These are phyloP conservation scores for Arthrinium puccinioides DNA, from an alignment of 2,329 filamentous ascomycete genomes.

Conservation along the genomic window DNA sequence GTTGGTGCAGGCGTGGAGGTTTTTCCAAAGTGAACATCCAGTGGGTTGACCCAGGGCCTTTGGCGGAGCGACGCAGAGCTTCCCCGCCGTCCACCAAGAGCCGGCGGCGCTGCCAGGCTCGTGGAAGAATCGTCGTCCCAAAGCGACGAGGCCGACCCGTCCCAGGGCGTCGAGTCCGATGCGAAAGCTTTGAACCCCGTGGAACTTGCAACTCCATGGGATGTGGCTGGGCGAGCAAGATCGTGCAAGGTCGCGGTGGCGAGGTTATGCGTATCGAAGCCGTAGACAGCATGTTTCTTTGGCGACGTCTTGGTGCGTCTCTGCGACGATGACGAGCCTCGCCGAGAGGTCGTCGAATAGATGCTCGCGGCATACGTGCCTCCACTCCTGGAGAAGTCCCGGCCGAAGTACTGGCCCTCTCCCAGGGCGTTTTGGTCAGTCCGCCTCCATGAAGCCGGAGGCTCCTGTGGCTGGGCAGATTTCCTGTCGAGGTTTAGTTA, in stretches of 20 bases:
- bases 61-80: constrained; percentile 24
- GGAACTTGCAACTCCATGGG: constrained; percentile 1
- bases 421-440: constrained; percentile 25
- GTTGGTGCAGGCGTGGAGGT: constrained; percentile 16
- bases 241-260: constrained; percentile 39
- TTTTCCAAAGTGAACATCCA: constrained; percentile 37
- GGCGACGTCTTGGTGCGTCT: constrained; percentile 13
- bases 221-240: constrained; percentile 20
- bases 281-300: constrained; percentile 16
- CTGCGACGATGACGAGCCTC: constrained; percentile 30
- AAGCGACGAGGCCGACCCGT: constrained; percentile 23
- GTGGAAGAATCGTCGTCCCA: constrained; percentile 28
- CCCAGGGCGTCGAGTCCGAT: constrained; percentile 19
- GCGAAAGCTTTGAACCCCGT: constrained; percentile 13
- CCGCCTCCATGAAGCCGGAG: constrained; percentile 17
- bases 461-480: constrained; percentile 1
- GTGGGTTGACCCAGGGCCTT: constrained; percentile 37
- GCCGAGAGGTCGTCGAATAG: constrained; percentile 21
- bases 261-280: constrained; percentile 28
- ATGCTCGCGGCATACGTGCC: constrained; percentile 4
- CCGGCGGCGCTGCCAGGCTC: constrained; percentile 24
- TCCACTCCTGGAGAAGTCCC: constrained; percentile 18
- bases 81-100: constrained; percentile 22
- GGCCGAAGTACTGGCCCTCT: constrained; percentile 29
- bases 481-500: neutral